phyloP scores from a whole-genome alignment of 2,329 filamentous ascomycete genomes.

The Apiospora rasikravindrae region DNA sequence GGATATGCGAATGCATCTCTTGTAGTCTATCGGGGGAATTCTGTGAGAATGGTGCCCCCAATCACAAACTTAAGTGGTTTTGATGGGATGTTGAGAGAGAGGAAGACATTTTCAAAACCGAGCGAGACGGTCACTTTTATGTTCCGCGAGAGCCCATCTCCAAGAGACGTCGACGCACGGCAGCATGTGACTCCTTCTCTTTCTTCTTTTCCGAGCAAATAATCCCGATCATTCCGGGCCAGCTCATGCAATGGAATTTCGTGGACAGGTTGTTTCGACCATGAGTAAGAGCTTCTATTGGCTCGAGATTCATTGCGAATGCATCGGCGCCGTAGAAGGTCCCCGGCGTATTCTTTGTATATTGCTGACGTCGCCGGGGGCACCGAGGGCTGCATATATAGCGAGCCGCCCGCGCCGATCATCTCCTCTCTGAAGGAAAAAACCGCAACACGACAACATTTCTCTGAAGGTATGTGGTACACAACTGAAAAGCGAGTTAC shows the following conservation, averaged over 20 bases:
- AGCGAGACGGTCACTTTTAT: background rate
- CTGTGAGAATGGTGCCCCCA: too few relatives aligned
- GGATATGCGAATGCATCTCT: background rate
- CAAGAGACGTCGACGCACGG: background rate
- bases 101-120: background rate
- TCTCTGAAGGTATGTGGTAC: background rate
- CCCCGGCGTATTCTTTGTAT: background rate
- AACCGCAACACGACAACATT: background rate
- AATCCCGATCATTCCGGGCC: rapidly evolving
- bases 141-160: background rate
- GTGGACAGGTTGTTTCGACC: background rate
- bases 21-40: background rate
- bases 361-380: background rate
- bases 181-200: background rate
- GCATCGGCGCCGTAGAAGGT: background rate
- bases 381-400: background rate
- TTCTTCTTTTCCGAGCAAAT: too few relatives aligned
- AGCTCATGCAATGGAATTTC: background rate
- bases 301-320: background rate
- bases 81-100: background rate
- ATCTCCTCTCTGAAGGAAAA: background rate
- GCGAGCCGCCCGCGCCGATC: background rate
- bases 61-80: too few relatives aligned
- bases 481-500: background rate
- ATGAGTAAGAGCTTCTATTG: background rate